Percentiles rank a stretch among this genome's conserved stretches.
These are phyloP conservation scores for Saccharomycopsis sp. DNA, from an alignment of 805 yeast genomes.

Conservation along the genomic window DNA sequence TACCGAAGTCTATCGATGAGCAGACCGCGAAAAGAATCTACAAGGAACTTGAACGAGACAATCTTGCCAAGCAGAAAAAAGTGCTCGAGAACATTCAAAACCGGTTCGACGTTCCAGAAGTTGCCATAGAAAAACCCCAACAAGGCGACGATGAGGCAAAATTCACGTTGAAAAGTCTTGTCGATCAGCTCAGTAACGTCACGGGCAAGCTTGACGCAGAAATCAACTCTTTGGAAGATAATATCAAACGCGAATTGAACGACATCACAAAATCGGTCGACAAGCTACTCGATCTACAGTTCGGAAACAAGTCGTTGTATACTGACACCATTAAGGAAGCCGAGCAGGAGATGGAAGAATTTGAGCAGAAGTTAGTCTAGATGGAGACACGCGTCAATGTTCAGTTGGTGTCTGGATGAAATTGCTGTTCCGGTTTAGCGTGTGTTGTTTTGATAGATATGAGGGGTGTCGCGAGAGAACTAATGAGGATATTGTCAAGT, in stretches of 20 bases:
- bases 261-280: neutral
- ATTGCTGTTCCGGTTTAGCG: too few relatives aligned
- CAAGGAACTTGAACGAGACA: neutral
- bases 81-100: neutral
- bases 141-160: neutral
- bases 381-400: too few relatives aligned
- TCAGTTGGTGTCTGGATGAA: too few relatives aligned
- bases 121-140: neutral
- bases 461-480: too few relatives aligned
- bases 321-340: conserved; percentile 1
- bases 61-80: neutral
- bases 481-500: too few relatives aligned
- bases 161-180: neutral
- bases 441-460: too few relatives aligned
- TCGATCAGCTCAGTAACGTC: neutral
- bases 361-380: neutral
- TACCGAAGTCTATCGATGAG: neutral
- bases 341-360: neutral
- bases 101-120: neutral
- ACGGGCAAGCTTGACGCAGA: neutral
- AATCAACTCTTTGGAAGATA: neutral
- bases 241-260: neutral
- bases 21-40: neutral
- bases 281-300: neutral
- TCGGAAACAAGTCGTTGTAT: neutral